These are phyloP conservation scores for Rhodotorula sp. DNA, from an alignment of 1,284 basidiomycete genomes.

Conservation along the genomic window DNA sequence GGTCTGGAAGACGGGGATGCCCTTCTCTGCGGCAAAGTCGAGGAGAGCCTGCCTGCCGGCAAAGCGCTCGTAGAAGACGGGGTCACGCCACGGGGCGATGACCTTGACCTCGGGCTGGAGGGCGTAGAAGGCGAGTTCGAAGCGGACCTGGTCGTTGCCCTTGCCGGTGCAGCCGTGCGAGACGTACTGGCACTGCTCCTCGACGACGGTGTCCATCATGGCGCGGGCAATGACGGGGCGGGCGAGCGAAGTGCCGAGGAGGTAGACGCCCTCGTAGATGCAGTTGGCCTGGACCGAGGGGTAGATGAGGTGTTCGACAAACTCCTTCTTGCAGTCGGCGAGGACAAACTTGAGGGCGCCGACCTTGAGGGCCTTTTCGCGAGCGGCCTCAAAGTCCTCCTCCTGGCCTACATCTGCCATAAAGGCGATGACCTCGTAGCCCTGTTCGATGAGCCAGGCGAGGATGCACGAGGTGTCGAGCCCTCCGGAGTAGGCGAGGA, in stretches of 20 bases:
- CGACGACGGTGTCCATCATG: slow-evolving; percentile 92
- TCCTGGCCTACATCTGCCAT: slow-evolving; percentile 99
- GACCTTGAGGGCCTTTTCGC: slow-evolving; percentile 83
- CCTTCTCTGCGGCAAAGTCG: slow-evolving; percentile 80
- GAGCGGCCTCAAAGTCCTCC: slow-evolving; percentile 96
- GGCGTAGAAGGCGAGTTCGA: slow-evolving; percentile 98
- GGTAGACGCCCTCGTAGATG: slow-evolving; percentile 99
- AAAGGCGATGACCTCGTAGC: slow-evolving; percentile 78
- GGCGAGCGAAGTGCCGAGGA: slow-evolving; percentile 95
- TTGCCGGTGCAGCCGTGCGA: slow-evolving; percentile 99
- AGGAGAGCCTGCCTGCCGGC: slow-evolving; percentile 91
- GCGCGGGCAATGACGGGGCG: slow-evolving; percentile 98
- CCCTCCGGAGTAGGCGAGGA: slow-evolving; percentile 96
- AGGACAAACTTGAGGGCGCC: slow-evolving; percentile 95
- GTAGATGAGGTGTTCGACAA: slow-evolving; percentile 94
- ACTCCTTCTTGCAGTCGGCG: slow-evolving; percentile 90
- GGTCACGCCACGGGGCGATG: slow-evolving; percentile 94
- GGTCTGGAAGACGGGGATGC: slow-evolving; percentile 93
- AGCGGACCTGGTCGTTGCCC: slow-evolving; percentile 99
- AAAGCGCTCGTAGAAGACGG: slow-evolving; percentile 97
- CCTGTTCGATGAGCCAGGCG: slow-evolving; percentile 91
- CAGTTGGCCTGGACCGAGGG: slow-evolving; percentile 95
- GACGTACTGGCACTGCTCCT: slow-evolving; percentile 93
- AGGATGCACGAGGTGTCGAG: slow-evolving; percentile 96
- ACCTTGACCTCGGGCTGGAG: slow-evolving; percentile 99